phyloP scores from a whole-genome alignment of 2,329 filamentous ascomycete species.

The Sphaerulina musiva region DNA sequence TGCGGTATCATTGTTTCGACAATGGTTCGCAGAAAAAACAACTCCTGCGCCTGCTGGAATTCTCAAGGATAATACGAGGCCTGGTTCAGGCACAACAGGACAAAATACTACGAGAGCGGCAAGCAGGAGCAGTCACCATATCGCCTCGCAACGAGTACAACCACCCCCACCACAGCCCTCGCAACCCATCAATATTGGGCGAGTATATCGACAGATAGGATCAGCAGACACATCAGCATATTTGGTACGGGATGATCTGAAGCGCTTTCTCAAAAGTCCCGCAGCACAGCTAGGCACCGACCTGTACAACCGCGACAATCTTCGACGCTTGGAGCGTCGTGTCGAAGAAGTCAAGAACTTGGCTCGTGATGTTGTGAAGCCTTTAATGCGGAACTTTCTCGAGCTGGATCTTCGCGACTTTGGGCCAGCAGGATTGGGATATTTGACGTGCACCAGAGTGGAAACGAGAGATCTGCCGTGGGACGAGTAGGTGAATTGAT shows the following conservation, averaged over 20 bases:
- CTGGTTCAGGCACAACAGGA: constrained; percentile 7
- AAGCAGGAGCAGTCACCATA: constrained; percentile 24
- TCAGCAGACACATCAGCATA: constrained; percentile 55
- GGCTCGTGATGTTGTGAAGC: constrained; percentile 74
- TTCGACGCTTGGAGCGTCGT: constrained; percentile 76
- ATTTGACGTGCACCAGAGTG: constrained; percentile 59
- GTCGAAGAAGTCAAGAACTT: constrained; percentile 83
- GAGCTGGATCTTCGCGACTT: constrained; percentile 61
- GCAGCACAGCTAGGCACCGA: constrained; percentile 56
- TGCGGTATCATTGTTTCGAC: constrained; percentile 76
- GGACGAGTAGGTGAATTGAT: constrained; percentile 37
- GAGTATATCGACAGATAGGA: constrained; percentile 72
- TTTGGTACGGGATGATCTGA: constrained; percentile 78
- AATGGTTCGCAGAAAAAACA: constrained; percentile 89
- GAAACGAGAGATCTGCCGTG: constrained; percentile 59
- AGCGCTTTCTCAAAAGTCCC: constrained; percentile 67
- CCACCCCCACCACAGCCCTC: constrained; percentile 23
- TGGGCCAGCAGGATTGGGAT: constrained; percentile 44
- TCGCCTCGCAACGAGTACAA: constrained; percentile 29
- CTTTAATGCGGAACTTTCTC: constrained; percentile 76
- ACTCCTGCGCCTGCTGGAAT: constrained; percentile 59
- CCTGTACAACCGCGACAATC: constrained; percentile 77
- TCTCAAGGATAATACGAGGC: constrained; percentile 34
- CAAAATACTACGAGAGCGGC: constrained; percentile 11
- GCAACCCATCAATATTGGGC: constrained; percentile 50